Percentiles rank a stretch among this genome's conserved stretches.
Evolutionary conservation across 257 asterid genomes (phyloP).

Genomic region (Eucommia ulmoides): DNA sequence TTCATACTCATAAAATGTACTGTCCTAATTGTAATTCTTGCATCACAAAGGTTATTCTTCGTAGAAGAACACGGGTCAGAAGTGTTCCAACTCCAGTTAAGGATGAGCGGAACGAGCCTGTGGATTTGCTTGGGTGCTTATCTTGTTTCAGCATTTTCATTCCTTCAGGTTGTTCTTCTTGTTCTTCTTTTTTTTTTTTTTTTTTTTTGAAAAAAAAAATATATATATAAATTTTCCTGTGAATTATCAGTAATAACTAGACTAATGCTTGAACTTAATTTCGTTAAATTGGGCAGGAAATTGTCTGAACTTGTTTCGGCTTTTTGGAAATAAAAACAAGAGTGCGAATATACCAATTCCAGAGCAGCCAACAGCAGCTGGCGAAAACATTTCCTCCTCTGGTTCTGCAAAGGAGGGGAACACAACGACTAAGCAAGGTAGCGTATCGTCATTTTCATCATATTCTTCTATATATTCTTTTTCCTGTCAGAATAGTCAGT

Average conservation of each 20-base stretch:
- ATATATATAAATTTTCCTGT: too few relatives aligned
- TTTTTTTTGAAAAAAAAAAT: not conserved
- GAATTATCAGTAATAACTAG: too few relatives aligned
- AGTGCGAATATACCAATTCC: not conserved
- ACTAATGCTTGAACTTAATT: too few relatives aligned
- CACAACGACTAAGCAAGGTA: not conserved
- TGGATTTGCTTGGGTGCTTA: conserved; percentile 39
- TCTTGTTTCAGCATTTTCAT: conserved; percentile 48
- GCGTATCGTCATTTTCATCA: not conserved
- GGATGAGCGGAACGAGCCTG: not conserved
- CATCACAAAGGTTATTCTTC: conserved; percentile 21
- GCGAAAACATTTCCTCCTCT: not conserved
- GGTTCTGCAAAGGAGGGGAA: not conserved
- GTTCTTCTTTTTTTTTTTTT: not conserved
- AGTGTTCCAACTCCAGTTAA: not conserved
- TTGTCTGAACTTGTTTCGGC: conserved; percentile 10
- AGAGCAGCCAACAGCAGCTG: not conserved
- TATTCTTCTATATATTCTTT: too few relatives aligned
- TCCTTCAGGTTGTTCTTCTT: conserved; percentile 33
- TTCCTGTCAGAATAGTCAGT: too few relatives aligned
- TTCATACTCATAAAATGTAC: not conserved
- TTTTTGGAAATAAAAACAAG: conserved; percentile 7
- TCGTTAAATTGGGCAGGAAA: conserved; percentile 9
- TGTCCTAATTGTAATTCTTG: not conserved
- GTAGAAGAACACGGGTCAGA: conserved; percentile 20